Evolutionary conservation across 768 basidiomycete species (phyloP).

Genomic region (Suillus weaverae): DNA sequence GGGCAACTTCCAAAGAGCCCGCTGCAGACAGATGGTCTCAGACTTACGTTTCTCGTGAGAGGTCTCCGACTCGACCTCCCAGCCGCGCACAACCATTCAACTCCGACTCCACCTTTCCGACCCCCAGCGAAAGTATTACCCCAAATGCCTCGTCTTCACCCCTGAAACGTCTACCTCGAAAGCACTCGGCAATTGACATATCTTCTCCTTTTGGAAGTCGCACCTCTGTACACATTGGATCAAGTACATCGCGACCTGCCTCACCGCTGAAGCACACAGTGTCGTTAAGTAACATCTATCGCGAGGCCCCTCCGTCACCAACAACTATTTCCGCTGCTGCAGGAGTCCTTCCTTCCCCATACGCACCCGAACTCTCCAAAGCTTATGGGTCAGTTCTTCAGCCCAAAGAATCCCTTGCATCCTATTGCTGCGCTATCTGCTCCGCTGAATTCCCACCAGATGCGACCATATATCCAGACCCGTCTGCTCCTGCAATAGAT

Average conservation of each 20-base stretch:
- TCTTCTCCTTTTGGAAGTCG: constrained; percentile 42
- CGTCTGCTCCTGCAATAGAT: constrained; percentile 24
- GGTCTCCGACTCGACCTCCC: constrained; percentile 42
- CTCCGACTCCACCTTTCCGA: constrained; percentile 8
- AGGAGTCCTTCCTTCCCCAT: constrained; percentile 61
- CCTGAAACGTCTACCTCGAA: constrained; percentile 52
- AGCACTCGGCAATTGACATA: constrained; percentile 35
- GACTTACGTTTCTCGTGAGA: constrained; percentile 66
- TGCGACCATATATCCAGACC: constrained; percentile 84
- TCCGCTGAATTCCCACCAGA: constrained; percentile 69
- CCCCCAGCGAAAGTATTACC: constrained; percentile 4
- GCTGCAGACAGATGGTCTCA: constrained; percentile 75
- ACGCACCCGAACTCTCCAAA: constrained; percentile 68
- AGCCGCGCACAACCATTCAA: constrained; percentile 16
- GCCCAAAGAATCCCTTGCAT: constrained; percentile 68
- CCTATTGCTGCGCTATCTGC: constrained; percentile 71
- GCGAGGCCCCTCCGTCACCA: constrained; percentile 25
- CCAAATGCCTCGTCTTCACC: constrained; percentile 19
- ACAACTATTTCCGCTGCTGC: constrained; percentile 54
- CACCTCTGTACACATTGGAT: constrained; percentile 58
- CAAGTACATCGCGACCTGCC: constrained; percentile 52
- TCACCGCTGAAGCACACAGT: constrained; percentile 53
- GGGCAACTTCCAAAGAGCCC: constrained; percentile 45
- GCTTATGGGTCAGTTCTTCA: constrained; percentile 85
- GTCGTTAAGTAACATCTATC: constrained; percentile 4